phyloP scores from a whole-genome alignment of 352 stramenopile species.

The Pythium aristosporum region DNA sequence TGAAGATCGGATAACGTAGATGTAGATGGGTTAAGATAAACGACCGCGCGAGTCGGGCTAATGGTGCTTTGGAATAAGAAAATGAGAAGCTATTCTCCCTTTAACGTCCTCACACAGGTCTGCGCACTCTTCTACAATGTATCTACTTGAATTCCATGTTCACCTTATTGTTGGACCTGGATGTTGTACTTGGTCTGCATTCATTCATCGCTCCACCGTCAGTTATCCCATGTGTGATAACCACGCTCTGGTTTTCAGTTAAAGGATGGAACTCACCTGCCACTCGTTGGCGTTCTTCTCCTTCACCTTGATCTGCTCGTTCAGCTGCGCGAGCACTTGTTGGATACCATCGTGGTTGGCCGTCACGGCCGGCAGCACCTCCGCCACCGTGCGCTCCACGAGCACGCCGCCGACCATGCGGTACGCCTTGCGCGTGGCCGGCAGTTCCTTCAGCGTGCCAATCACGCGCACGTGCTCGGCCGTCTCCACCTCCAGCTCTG shows the following conservation, averaged over 20 bases:
- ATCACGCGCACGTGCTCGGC: constrained; percentile 85
- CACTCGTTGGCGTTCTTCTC: constrained; percentile 79
- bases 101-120: not conserved
- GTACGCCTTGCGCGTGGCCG: constrained; percentile 87
- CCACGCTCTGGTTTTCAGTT: not conserved
- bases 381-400: constrained; percentile 94
- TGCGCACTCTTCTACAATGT: constrained; percentile 10
- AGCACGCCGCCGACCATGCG: constrained; percentile 96
- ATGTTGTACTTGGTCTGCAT: constrained; percentile 84
- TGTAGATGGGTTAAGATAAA: constrained; percentile 7
- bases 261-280: constrained; percentile 39
- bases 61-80: not conserved
- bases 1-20: constrained; percentile 2
- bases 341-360: constrained; percentile 79
- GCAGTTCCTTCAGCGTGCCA: constrained; percentile 73
- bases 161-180: constrained; percentile 63
- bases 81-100: not conserved
- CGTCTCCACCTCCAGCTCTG: constrained; percentile 81
- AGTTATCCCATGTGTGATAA: not conserved
- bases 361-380: constrained; percentile 93
- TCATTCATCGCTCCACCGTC: not conserved
- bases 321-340: constrained; percentile 74
- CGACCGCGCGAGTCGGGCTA: constrained; percentile 5
- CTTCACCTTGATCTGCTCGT: constrained; percentile 82
- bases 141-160: not conserved